Evolutionary conservation across 176 grass and related monocot species (phyloP).

Genomic region (Puya raimondii): DNA sequence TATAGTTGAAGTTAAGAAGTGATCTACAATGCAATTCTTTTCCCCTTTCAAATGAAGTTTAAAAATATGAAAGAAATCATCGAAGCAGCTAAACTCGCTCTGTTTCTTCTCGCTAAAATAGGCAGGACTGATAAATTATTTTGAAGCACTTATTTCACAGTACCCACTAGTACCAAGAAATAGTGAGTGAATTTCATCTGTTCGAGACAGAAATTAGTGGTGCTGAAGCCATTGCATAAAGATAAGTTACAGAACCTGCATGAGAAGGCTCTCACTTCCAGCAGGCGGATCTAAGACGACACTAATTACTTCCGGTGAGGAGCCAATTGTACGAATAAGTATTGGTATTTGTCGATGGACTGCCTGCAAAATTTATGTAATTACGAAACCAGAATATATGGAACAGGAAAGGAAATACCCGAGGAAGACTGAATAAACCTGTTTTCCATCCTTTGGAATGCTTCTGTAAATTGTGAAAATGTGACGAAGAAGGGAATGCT

Average conservation of each 20-base stretch:
- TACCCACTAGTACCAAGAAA: not conserved
- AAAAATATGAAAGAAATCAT: not conserved
- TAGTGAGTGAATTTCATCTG: not conserved
- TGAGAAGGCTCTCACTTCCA: conserved; percentile 56
- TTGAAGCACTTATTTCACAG: not conserved
- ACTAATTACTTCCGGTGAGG: conserved; percentile 60
- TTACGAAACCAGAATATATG: not conserved
- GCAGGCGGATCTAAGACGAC: conserved; percentile 76
- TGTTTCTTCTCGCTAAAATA: not conserved
- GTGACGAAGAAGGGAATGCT: conserved; percentile 81
- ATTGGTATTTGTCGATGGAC: conserved; percentile 75
- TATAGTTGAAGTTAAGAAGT: too few relatives aligned
- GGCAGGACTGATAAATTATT: not conserved
- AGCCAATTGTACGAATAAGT: conserved; percentile 70
- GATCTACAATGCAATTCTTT: too few relatives aligned
- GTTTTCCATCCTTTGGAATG: conserved; percentile 68
- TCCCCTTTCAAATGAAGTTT: too few relatives aligned
- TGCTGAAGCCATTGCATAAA: conserved; percentile 1
- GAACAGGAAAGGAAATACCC: conserved; percentile 9
- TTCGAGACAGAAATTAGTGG: not conserved
- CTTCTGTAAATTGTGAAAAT: conserved; percentile 74
- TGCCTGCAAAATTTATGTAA: conserved; percentile 50
- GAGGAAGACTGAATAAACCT: conserved; percentile 38
- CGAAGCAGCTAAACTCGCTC: not conserved
- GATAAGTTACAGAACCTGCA: conserved; percentile 47